Conservation (phyloP, 169 alveolate species). For the Eimeria maxima region DNA sequence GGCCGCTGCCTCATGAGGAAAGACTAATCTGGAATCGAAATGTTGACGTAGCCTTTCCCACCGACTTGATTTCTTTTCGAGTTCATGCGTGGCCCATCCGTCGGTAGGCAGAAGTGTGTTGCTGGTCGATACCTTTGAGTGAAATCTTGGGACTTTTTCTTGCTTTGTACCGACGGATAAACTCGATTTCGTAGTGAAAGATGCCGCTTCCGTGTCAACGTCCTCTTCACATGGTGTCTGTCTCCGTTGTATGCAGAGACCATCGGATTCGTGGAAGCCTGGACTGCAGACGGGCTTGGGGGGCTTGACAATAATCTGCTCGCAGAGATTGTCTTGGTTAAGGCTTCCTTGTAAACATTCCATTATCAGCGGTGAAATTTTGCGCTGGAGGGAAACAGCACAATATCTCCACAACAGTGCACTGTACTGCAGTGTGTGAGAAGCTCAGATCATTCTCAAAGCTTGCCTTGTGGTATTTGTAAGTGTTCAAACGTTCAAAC, state of each 20-base stretch:
- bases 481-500: not conserved
- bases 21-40: not conserved
- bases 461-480: not conserved
- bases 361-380: not conserved
- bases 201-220: not conserved
- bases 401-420: not conserved
- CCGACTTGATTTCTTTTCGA: not conserved
- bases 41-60: conserved; percentile 15
- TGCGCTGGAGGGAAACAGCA: conserved; percentile 18
- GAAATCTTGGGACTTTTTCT: not conserved
- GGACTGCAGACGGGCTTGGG: conserved; percentile 61
- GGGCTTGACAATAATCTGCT: not conserved
- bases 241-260: conserved; percentile 30
- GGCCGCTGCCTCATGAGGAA: not conserved
- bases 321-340: conserved; percentile 17
- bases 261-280: conserved; percentile 29
- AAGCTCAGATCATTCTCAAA: no score
- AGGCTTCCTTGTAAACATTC: conserved; percentile 56
- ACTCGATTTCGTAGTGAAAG: not conserved
- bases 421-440: not conserved
- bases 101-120: not conserved
- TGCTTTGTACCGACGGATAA: not conserved
- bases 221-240: conserved; percentile 14
- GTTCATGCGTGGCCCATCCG: not conserved
- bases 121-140: not conserved